phyloP scores from a whole-genome alignment of 1,284 basidiomycete genomes.

The Gastroboletus turbinatus region DNA sequence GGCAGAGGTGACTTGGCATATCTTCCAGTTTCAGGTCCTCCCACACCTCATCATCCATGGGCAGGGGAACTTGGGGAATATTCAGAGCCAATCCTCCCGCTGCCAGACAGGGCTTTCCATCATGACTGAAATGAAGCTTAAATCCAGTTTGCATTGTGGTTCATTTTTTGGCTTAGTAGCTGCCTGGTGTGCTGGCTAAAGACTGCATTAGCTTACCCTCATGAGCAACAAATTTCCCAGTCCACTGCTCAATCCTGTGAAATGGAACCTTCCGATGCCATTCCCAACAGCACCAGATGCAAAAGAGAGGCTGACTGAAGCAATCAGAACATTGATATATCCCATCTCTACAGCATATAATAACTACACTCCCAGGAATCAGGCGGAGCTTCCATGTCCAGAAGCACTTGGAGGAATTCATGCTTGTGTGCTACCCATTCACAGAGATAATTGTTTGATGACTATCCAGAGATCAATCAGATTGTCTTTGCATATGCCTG shows the following conservation, averaged over 20 bases:
- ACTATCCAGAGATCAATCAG: background rate
- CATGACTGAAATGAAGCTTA: background rate
- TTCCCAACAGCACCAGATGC: background rate
- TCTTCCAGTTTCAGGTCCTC: no score
- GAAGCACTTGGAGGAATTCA: background rate
- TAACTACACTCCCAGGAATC: background rate
- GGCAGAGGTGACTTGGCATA: no score
- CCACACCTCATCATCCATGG: background rate
- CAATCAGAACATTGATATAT: background rate
- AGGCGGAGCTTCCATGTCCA: background rate
- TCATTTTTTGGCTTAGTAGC: no score
- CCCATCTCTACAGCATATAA: background rate
- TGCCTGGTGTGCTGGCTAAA: no score
- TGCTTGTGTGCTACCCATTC: background rate
- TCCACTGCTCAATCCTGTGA: background rate
- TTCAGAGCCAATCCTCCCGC: rapidly evolving
- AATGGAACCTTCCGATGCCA: background rate
- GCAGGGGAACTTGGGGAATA: rapidly evolving
- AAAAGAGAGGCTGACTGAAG: background rate
- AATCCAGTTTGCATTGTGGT: no score
- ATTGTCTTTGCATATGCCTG: no score
- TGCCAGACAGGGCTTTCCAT: background rate
- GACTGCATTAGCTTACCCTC: no score
- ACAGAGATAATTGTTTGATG: background rate
- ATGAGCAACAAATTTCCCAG: background rate